Base-by-base conservation (phyloP, 176 grass and related monocot genomes). In the Cenchrus fungigraminus region DNA sequence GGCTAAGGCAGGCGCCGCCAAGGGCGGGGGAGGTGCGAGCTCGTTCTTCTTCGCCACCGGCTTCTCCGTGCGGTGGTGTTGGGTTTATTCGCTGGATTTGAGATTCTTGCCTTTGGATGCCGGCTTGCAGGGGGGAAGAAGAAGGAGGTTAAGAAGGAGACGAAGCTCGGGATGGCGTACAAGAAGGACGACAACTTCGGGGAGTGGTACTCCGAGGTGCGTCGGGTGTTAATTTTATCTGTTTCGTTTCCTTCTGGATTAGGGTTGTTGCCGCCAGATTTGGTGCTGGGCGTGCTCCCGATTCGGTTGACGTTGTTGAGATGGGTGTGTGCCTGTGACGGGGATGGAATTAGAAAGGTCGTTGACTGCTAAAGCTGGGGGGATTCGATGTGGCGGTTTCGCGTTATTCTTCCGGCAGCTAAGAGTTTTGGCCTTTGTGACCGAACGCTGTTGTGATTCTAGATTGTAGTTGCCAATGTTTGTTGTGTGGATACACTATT, bases 71-170 rank as follows among this genome's bases (percentile, higher is more conserved):
- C 11, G 45, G 71, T 6, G 40, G 3, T 20, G 10, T 25, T 6
- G 59, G 63, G 37, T 29, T 49, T 28, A 45, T 28, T 46, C 16
- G 57, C 20, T 64, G 55, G 71, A 59, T 86, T 65, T 42, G 76
- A 59, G 10, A 12, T 71, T 68, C 16, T 62, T 22, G 40, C 20
- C 44, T 55, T 40, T 19, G 17, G 62, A 5, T 50, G 25, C 4
- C 68, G 14, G 14, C 17, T 83, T 75, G 29, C 76, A 86, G 91
- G 88, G 60, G 91, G 88, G 71, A 98, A 86, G 79, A 94, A 98
- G 92, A 95, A 98, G 91, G 91, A 98, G 79, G 89, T 98, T 68
- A 98, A 98, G 87, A 98, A 98, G 88, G 95, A 98, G 80, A 98
- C 95, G 6, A 89, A 92, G 67, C 89, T 98, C 5, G 92, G 95